These are phyloP conservation scores for Cyclotella baltica DNA, from an alignment of 108 stramenopile species.

Conservation along the genomic window DNA sequence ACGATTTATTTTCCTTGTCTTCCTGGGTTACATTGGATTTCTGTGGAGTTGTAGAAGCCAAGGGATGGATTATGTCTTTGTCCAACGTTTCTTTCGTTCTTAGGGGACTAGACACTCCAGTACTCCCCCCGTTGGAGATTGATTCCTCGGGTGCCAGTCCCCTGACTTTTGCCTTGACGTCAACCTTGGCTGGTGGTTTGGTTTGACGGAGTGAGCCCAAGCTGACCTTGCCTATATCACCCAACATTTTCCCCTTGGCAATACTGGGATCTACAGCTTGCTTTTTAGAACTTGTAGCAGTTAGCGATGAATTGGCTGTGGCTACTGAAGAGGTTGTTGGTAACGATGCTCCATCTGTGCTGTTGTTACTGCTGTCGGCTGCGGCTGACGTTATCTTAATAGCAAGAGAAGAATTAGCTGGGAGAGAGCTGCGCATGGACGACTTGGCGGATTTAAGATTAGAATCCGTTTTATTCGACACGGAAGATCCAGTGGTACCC, in stretches of 20 bases:
- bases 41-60: conserved; percentile 16
- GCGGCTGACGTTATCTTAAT: not conserved
- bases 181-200: not conserved
- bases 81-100: conserved; percentile 12
- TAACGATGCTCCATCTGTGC: not conserved
- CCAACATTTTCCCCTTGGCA: conserved; percentile 32
- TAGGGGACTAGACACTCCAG: not conserved
- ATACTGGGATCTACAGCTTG: conserved; percentile 22
- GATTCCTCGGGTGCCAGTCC: too few species aligned
- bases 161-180: not conserved
- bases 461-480: not conserved
- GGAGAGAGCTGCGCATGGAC: not conserved
- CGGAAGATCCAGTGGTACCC: conserved; percentile 8
- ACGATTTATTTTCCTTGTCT: conserved; percentile 7
- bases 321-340: conserved; percentile 9
- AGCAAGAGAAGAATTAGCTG: not conserved
- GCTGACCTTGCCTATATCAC: conserved; percentile 20
- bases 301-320: conserved; percentile 11
- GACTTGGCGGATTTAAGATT: not conserved
- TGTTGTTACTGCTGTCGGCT: too few species aligned
- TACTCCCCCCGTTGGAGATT: not conserved
- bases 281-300: conserved; percentile 14
- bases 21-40: conserved; percentile 24
- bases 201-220: conserved; percentile 18
- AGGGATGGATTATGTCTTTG: not conserved